Evolutionary conservation across 345 rosid species (phyloP), one percentile per base, ranked within the genome.

Genomic region (Euphorbia peplus): DNA sequence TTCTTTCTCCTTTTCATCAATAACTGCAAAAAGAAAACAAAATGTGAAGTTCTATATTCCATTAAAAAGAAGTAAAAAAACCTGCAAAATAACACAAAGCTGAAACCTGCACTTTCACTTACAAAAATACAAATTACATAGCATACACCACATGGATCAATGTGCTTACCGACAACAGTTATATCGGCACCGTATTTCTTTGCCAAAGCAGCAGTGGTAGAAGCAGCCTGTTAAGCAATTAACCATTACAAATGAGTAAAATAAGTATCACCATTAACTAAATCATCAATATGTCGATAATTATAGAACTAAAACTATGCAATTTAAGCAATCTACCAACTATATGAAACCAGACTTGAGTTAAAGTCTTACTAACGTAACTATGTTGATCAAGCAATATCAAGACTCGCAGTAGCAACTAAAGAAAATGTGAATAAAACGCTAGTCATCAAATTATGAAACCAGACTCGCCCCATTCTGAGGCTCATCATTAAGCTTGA

Each of bases 121-220:
- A 24, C 19, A 8, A n/a, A 26, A 50, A 68, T 18, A 30, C 4
- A n/a, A 22, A 13, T 11, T 42, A 22, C 41, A 8, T 1, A 61
- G 8, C 19, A 25, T 26, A 74, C 28, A 68, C 26, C 64, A 75
- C 19, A 25, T 26, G 72, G 32, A 68, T 22, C 64, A 75, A 37
- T 58, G n/a, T 7, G 46, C 86, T 22, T 74, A 90, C 98, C 84
- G 29, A 91, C 98, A 63, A 93, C 97, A 1, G 98, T 91, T 68
- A 93, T 88, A 70, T 91, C 98, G 75, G 98, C 96, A 25, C 89
- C 96, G 72, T 91, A 89, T 77, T 88, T 91, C 67, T 85, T 91
- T 26, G 96, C 98, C 81, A 93, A 79, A 64, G 91, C 86, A 78
- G 97, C 84, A 52, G 88, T 77, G 58, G 97, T 91, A 63, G 96